These are phyloP conservation scores for Naegleria gruberi DNA, from an alignment of 208 protist species.

Conservation along the genomic window DNA sequence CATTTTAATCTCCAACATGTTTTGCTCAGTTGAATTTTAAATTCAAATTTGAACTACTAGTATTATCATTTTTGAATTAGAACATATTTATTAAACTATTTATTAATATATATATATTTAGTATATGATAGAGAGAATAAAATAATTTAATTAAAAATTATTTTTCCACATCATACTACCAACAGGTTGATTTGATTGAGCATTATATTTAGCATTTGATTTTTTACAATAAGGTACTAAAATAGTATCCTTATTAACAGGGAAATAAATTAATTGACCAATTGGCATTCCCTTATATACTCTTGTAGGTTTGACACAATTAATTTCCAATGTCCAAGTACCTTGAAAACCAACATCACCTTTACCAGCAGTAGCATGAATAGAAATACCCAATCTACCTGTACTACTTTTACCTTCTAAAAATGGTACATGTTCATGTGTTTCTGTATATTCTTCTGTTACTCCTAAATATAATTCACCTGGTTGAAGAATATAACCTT, in stretches of 20 bases:
- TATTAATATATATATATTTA: too few species aligned
- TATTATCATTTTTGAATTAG: too few species aligned
- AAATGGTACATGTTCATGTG: not conserved
- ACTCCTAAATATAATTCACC: constrained; percentile 19
- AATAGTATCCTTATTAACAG: not conserved
- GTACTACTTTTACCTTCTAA: constrained; percentile 6
- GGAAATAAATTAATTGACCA: not conserved
- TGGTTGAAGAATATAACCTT: constrained; percentile 14
- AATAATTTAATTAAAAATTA: not conserved
- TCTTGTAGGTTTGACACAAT: not conserved
- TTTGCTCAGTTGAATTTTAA: too few species aligned
- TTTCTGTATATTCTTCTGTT: constrained; percentile 21
- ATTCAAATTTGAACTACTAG: too few species aligned
- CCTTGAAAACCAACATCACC: constrained; percentile 14
- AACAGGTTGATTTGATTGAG: not conserved
- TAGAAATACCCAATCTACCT: not conserved
- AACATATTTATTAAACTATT: too few species aligned
- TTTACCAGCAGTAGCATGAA: constrained; percentile 17
- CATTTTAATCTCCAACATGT: too few species aligned
- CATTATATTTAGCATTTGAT: constrained; percentile 6
- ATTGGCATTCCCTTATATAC: constrained; percentile 17
- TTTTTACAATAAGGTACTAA: not conserved
- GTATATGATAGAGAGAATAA: too few species aligned
- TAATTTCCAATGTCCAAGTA: constrained; percentile 12
- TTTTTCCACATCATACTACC: constrained; percentile 8